phyloP scores from a whole-genome alignment of 768 basidiomycete genomes.

The Hydnum rufescens region DNA sequence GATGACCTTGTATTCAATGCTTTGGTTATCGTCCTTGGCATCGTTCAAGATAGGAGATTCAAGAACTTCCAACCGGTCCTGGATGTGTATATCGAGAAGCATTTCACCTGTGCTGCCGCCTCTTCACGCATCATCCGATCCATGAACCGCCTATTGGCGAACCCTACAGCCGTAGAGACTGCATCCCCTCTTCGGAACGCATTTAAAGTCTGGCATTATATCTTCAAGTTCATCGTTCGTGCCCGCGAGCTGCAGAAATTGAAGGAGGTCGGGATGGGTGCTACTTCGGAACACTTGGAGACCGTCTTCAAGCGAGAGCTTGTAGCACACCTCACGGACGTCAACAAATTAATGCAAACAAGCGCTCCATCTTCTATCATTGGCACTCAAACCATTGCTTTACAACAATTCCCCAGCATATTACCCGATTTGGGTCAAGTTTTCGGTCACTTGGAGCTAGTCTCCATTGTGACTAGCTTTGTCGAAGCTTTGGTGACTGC shows the following conservation, averaged over 20 bases:
- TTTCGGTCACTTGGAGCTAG: constrained; percentile 64
- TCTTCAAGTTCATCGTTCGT: constrained; percentile 88
- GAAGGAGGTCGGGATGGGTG: constrained; percentile 58
- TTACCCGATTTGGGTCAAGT: constrained; percentile 73
- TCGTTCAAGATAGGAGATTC: constrained; percentile 86
- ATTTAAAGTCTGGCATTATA: constrained; percentile 90
- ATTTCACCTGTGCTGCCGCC: constrained; percentile 65
- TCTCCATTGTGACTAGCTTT: constrained; percentile 71
- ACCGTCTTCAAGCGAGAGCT: constrained; percentile 69
- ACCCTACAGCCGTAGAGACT: constrained; percentile 50
- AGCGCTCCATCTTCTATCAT: constrained; percentile 69
- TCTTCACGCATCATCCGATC: constrained; percentile 72
- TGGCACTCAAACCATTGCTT: constrained; percentile 84
- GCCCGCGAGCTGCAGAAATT: constrained; percentile 73
- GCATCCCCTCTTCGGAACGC: constrained; percentile 70
- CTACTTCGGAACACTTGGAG: constrained; percentile 75
- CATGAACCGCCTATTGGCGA: constrained; percentile 61
- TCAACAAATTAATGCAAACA: constrained; percentile 78
- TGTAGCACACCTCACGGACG: constrained; percentile 49
- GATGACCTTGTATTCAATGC: constrained; percentile 79
- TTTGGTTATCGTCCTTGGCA: constrained; percentile 76
- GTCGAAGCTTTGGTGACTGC: constrained; percentile 57
- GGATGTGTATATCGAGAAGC: constrained; percentile 80
- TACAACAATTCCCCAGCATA: constrained; percentile 85
- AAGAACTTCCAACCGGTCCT: constrained; percentile 87